phyloP scores from a whole-genome alignment of 345 rosid genomes.

The Theobroma cacao region DNA sequence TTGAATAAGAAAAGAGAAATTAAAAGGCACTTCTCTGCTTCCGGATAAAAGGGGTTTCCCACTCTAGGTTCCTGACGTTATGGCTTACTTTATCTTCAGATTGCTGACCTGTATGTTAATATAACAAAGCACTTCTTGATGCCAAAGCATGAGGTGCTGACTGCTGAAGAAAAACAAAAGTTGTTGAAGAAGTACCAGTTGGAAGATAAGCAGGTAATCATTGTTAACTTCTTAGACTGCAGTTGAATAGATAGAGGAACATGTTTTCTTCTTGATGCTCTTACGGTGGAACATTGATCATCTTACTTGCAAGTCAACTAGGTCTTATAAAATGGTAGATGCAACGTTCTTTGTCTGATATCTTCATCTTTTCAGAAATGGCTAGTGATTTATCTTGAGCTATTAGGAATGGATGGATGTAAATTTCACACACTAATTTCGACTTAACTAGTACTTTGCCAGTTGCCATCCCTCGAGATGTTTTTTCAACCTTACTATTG shows the following conservation, averaged over 20 bases:
- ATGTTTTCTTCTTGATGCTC: no score
- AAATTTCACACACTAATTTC: neutral
- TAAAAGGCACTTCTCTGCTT: neutral
- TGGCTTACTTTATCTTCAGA: slow-evolving; percentile 18
- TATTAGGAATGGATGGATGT: neutral
- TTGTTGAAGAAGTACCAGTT: slow-evolving; percentile 25
- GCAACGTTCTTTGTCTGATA: neutral
- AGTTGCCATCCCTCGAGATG: neutral
- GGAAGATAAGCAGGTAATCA: slow-evolving; percentile 35
- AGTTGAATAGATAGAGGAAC: neutral
- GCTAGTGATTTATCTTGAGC: no score
- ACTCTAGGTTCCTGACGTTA: no score
- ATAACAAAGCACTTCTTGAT: slow-evolving; percentile 29
- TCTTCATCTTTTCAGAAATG: neutral
- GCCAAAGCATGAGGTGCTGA: slow-evolving; percentile 32
- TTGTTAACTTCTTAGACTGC: neutral
- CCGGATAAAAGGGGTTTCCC: neutral
- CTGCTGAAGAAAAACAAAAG: slow-evolving; percentile 25
- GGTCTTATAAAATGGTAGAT: no score
- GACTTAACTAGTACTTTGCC: neutral
- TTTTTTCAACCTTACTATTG: neutral
- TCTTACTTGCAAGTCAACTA: no score
- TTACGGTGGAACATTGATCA: no score
- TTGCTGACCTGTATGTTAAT: slow-evolving; percentile 35
- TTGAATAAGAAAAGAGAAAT: neutral